Evolutionary conservation across 2,329 filamentous ascomycete species (phyloP).

Genomic region (Pseudopithomyces chartarum): DNA sequence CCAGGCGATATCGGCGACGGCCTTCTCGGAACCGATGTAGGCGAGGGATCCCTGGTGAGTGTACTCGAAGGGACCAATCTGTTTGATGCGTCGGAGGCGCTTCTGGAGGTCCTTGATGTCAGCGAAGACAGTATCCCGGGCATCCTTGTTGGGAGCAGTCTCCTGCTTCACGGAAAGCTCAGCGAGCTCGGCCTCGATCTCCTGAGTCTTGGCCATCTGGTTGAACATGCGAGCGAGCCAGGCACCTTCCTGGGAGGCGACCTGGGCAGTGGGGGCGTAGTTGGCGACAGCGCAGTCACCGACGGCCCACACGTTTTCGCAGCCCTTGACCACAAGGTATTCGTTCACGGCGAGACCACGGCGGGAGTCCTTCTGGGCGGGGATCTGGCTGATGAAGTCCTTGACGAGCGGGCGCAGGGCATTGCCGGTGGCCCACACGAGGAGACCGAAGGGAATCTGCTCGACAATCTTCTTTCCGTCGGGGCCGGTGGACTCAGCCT

Average conservation of each 20-base stretch:
- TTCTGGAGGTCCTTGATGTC: slow-evolving; percentile 88
- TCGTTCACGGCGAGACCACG: slow-evolving; percentile 97
- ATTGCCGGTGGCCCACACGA: slow-evolving; percentile 98
- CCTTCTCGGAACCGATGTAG: slow-evolving; percentile 98
- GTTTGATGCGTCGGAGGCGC: slow-evolving; percentile 85
- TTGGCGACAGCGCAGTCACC: slow-evolving; percentile 97
- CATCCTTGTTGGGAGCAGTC: slow-evolving; percentile 69
- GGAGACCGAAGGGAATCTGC: slow-evolving; percentile 87
- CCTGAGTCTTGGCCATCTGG: slow-evolving; percentile 95
- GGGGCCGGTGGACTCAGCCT: slow-evolving; percentile 81
- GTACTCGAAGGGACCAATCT: slow-evolving; percentile 97
- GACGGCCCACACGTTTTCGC: slow-evolving; percentile 96
- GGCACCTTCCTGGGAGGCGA: slow-evolving; percentile 90
- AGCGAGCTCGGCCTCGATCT: slow-evolving; percentile 76
- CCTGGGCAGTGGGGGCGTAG: slow-evolving; percentile 96
- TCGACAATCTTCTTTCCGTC: slow-evolving; percentile 84
- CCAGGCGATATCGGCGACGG: slow-evolving; percentile 96
- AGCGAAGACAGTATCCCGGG: slow-evolving; percentile 63
- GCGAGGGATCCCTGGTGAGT: slow-evolving; percentile 95
- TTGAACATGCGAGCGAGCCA: slow-evolving; percentile 97
- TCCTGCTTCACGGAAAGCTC: slow-evolving; percentile 66
- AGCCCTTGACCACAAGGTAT: slow-evolving; percentile 96
- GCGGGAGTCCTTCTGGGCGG: slow-evolving; percentile 92
- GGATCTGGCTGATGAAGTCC: slow-evolving; percentile 89
- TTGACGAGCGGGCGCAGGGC: slow-evolving; percentile 86